A percentile compares a stretch with the other conserved stretches of the same genome.
phyloP scores from a whole-genome alignment of 78 protist species.

The Dictyostelium firmibasis region DNA sequence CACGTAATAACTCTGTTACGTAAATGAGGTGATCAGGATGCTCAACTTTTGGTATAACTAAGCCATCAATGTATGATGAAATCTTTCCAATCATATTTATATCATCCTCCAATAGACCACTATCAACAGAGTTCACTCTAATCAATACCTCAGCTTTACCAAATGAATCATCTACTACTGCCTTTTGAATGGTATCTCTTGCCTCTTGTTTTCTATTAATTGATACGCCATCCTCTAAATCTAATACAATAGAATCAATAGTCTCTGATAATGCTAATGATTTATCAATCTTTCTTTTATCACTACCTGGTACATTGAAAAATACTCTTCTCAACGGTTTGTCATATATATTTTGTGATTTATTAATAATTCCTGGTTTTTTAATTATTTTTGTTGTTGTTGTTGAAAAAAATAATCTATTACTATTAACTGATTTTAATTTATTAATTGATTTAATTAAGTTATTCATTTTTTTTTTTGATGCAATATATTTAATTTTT shows the following conservation, averaged over 20 bases:
- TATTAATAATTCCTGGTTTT: background rate
- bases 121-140: constrained; percentile 62
- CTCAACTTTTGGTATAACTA: constrained; percentile 79
- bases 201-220: constrained; percentile 73
- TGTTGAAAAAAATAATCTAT: background rate
- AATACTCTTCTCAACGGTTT: constrained; percentile 72
- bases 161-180: constrained; percentile 22
- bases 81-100: constrained; percentile 6
- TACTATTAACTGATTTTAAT: background rate
- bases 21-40: constrained; percentile 37
- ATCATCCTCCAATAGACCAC: constrained; percentile 63
- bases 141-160: constrained; percentile 43
- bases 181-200: constrained; percentile 45
- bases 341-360: constrained; percentile 40
- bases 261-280: constrained; percentile 30
- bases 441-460: background rate
- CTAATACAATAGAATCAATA: constrained; percentile 76
- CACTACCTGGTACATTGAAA: constrained; percentile 83
- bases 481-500: background rate
- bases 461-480: background rate
- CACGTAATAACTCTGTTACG: background rate
- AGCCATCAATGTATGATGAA: constrained; percentile 50
- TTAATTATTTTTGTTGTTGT: background rate
- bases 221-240: constrained; percentile 84
- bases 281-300: constrained; percentile 70